A percentile compares a stretch with the other conserved stretches of the same genome.
These are phyloP conservation scores for Westerdykella ornata DNA, from an alignment of 2,329 filamentous ascomycete genomes.

Conservation along the genomic window DNA sequence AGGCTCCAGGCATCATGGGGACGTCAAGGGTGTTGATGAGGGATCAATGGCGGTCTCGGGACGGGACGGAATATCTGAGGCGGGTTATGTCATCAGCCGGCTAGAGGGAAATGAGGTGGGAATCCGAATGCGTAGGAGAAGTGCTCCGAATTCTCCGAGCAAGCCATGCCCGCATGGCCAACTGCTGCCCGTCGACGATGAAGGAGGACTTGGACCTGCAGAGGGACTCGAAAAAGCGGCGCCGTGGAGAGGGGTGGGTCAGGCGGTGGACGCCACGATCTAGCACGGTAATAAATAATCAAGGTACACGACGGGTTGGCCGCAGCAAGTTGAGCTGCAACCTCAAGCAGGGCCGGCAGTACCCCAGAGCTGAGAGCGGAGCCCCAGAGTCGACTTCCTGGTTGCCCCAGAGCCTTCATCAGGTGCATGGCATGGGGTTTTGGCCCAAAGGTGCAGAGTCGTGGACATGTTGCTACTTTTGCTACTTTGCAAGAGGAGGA, in stretches of 20 bases:
- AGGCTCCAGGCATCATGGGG: slow-evolving; percentile 4
- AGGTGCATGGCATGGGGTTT: too few relatives aligned
- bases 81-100: slow-evolving; percentile 8
- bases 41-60: background rate
- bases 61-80: background rate
- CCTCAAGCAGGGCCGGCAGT: too few relatives aligned
- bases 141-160: slow-evolving; percentile 13
- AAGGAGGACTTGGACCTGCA: slow-evolving; percentile 3
- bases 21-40: slow-evolving; percentile 1
- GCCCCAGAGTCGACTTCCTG: too few relatives aligned
- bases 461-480: too few relatives aligned
- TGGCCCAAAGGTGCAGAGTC: too few relatives aligned
- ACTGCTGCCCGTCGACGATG: slow-evolving; percentile 10
- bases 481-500: too few relatives aligned
- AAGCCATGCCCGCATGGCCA: slow-evolving; percentile 2
- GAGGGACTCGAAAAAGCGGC: background rate
- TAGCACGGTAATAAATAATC: slow-evolving; percentile 9
- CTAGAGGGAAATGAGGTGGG: slow-evolving; percentile 13
- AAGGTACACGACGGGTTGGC: slow-evolving; percentile 14
- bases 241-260: slow-evolving; percentile 8
- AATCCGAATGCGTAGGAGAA: background rate
- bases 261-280: slow-evolving; percentile 23
- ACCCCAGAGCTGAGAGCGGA: too few relatives aligned
- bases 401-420: too few relatives aligned
- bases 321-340: too few relatives aligned